These are phyloP conservation scores for Salix koriyanagi DNA, from an alignment of 345 rosid species.

Conservation along the genomic window DNA sequence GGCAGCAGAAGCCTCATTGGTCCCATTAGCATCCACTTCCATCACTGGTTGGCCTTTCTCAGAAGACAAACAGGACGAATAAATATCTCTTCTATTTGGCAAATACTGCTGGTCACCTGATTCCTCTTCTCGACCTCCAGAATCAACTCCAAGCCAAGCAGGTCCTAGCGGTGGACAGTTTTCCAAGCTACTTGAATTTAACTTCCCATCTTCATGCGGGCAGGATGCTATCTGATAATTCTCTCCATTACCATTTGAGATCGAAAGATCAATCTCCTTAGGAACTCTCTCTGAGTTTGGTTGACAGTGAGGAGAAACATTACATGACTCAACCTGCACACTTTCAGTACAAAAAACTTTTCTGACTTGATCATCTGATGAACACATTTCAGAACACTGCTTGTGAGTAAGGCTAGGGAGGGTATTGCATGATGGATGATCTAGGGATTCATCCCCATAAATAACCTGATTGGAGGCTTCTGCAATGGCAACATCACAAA, in stretches of 20 bases:
- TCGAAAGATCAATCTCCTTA: background rate
- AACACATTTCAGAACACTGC: constrained; percentile 2
- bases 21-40: background rate
- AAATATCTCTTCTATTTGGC: constrained; percentile 1
- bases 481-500: background rate
- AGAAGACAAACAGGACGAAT: constrained; percentile 1
- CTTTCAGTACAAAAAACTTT: constrained; percentile 4
- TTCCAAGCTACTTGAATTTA: constrained; percentile 4
- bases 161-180: constrained; percentile 3
- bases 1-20: constrained; percentile 1
- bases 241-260: background rate
- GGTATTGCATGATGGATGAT: background rate
- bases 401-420: background rate
- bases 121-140: constrained; percentile 14
- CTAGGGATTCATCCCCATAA: background rate
- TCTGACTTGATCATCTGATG: background rate
- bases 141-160: constrained; percentile 5
- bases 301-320: constrained; percentile 10
- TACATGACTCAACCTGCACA: constrained; percentile 9
- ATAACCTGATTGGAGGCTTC: background rate
- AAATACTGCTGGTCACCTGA: constrained; percentile 1
- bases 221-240: background rate
- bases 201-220: background rate
- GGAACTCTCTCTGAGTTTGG: background rate
- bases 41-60: constrained; percentile 4